Percentiles rank a stretch among this genome's conserved stretches.
Conservation (phyloP, 2,329 filamentous ascomycete species). For the Chaetomium strumarium region DNA sequence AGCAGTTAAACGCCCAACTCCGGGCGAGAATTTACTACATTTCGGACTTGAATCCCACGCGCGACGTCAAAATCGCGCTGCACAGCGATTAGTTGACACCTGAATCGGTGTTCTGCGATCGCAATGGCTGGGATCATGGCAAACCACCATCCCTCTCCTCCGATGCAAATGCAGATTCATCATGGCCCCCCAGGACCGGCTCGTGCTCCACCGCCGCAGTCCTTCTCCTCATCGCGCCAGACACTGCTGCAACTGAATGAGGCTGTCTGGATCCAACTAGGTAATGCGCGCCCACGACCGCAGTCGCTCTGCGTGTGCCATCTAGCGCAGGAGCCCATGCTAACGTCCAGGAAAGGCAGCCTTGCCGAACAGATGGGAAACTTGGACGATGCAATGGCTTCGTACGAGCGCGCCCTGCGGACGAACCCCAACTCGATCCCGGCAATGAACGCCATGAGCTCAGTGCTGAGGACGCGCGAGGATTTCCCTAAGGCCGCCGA, state of each 20-base stretch:
- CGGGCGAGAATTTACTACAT: too few relatives aligned
- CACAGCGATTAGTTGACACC: neutral
- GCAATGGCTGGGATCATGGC: slow-evolving; percentile 47
- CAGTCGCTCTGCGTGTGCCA: too few relatives aligned
- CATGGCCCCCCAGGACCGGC: slow-evolving; percentile 59
- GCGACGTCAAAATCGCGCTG: too few relatives aligned
- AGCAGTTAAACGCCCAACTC: too few relatives aligned
- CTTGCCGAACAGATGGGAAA: slow-evolving; percentile 84
- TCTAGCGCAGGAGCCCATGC: neutral
- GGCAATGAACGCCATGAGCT: slow-evolving; percentile 91
- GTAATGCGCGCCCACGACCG: slow-evolving; percentile 46
- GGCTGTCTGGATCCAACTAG: slow-evolving; percentile 84
- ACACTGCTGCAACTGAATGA: slow-evolving; percentile 73
- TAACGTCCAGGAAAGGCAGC: slow-evolving; percentile 52
- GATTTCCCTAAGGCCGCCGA: slow-evolving; percentile 92
- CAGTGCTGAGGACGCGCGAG: slow-evolving; percentile 85
- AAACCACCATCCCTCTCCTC: slow-evolving; percentile 75
- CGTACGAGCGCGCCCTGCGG: slow-evolving; percentile 83
- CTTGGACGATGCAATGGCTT: slow-evolving; percentile 78
- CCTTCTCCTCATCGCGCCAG: slow-evolving; percentile 56
- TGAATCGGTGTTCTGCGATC: neutral
- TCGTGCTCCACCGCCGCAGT: slow-evolving; percentile 52
- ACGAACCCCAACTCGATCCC: slow-evolving; percentile 84
- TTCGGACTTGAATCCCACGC: too few relatives aligned
- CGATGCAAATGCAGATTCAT: slow-evolving; percentile 64